Conservation (phyloP, 2,329 filamentous ascomycete genomes). For the Calonectria multiphialidica region DNA sequence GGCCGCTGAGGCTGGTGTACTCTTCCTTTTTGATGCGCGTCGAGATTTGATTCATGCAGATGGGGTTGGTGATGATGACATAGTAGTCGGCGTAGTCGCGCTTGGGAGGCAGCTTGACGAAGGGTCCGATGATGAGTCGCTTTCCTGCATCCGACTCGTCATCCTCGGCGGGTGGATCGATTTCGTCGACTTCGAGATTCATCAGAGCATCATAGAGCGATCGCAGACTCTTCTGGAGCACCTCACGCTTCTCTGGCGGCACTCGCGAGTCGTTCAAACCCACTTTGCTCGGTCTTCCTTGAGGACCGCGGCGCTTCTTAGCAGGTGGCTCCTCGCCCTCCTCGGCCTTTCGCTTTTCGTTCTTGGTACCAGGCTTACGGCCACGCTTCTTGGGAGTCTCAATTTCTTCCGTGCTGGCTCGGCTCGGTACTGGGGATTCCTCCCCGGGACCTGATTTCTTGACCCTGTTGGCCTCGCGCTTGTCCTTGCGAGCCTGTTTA, state of each 20-base stretch:
- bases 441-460: conserved; percentile 66
- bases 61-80: conserved; percentile 89
- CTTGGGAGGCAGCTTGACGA: conserved; percentile 91
- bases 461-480: conserved; percentile 80
- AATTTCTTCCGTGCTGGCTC: conserved; percentile 85
- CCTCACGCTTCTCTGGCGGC: conserved; percentile 75
- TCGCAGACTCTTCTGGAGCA: conserved; percentile 85
- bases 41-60: conserved; percentile 95
- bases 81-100: conserved; percentile 96
- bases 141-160: conserved; percentile 71
- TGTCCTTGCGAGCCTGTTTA: conserved; percentile 87
- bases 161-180: conserved; percentile 67
- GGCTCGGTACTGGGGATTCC: conserved; percentile 83
- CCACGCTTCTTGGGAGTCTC: conserved; percentile 85
- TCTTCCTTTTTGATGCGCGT: conserved; percentile 97
- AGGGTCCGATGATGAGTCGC: conserved; percentile 91
- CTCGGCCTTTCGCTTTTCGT: conserved; percentile 90
- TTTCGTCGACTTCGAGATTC: conserved; percentile 83
- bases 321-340: conserved; percentile 81
- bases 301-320: conserved; percentile 82
- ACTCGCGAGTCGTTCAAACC: conserved; percentile 61
- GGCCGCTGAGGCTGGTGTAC: conserved; percentile 83
- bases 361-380: conserved; percentile 80
- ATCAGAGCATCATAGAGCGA: conserved; percentile 84
- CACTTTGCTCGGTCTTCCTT: conserved; percentile 75